Percentiles rank a stretch among this genome's conserved stretches.
Conservation (phyloP, 2,329 filamentous ascomycete species). For the Penicillium aurantiogriseum region DNA sequence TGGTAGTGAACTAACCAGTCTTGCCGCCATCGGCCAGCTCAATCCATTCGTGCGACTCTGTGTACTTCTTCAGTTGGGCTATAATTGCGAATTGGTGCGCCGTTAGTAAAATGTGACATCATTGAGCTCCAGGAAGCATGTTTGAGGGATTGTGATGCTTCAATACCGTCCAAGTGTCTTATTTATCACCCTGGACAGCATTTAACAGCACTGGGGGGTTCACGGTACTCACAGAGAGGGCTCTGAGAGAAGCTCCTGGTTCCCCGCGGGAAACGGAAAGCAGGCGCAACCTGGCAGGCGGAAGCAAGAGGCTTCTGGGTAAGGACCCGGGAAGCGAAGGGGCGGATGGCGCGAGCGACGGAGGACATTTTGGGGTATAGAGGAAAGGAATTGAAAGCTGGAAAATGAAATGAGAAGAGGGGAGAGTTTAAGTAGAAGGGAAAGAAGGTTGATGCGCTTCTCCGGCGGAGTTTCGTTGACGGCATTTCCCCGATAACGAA, state of each 20-base stretch:
- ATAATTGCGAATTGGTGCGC: slow-evolving; percentile 16
- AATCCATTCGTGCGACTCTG: slow-evolving; percentile 97
- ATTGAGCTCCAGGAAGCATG: slow-evolving; percentile 3
- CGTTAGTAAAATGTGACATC: slow-evolving; percentile 24
- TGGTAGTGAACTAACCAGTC: slow-evolving; percentile 53
- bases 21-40: slow-evolving; percentile 80
- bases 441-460: slow-evolving; percentile 23
- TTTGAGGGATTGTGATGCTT: slow-evolving; percentile 7
- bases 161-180: slow-evolving; percentile 2
- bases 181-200: background rate
- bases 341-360: slow-evolving; percentile 37
- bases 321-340: slow-evolving; percentile 38
- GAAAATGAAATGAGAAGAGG: slow-evolving; percentile 18
- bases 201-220: slow-evolving; percentile 1
- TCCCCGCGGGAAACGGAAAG: slow-evolving; percentile 44
- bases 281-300: slow-evolving; percentile 33
- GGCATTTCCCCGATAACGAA: slow-evolving; percentile 23
- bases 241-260: slow-evolving; percentile 44
- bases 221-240: slow-evolving; percentile 36
- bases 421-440: slow-evolving; percentile 31
- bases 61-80: slow-evolving; percentile 72
- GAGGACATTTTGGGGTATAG: slow-evolving; percentile 35
- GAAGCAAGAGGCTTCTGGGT: slow-evolving; percentile 38
- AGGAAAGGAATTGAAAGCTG: slow-evolving; percentile 7
- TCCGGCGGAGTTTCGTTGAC: slow-evolving; percentile 25